Conservation (phyloP, 441 rosid species). For the Geranium incanum region DNA sequence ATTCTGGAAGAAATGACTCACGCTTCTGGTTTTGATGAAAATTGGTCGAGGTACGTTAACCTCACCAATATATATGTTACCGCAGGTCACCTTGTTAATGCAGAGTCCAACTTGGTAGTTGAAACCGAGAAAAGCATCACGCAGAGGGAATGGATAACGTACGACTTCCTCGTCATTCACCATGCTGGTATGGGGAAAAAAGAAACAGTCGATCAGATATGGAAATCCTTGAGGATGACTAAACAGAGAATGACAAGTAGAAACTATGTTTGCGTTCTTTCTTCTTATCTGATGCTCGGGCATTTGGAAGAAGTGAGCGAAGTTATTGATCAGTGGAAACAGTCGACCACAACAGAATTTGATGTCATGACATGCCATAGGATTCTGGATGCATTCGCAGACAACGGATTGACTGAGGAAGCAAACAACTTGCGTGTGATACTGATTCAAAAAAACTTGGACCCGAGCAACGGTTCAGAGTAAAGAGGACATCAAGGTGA, state of each 20-base stretch:
- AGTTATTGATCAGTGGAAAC: constrained; percentile 76
- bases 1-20: constrained; percentile 62
- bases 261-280: constrained; percentile 64
- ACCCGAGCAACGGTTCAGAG: constrained; percentile 21
- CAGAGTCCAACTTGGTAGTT: constrained; percentile 38
- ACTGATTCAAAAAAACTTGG: constrained; percentile 48
- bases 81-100: constrained; percentile 42
- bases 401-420: constrained; percentile 42
- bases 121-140: constrained; percentile 55
- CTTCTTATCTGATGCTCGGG: constrained; percentile 71
- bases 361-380: constrained; percentile 48
- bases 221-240: constrained; percentile 79
- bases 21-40: constrained; percentile 39
- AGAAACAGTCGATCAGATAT: constrained; percentile 69
- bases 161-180: constrained; percentile 74
- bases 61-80: constrained; percentile 47
- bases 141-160: constrained; percentile 82
- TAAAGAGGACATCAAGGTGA: constrained; percentile 8
- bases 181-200: constrained; percentile 69
- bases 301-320: constrained; percentile 59
- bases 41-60: constrained; percentile 52
- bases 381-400: constrained; percentile 47
- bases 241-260: constrained; percentile 76
- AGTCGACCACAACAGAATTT: constrained; percentile 46
- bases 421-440: constrained; percentile 45